phyloP scores from a whole-genome alignment of 495 filamentous ascomycete species.

The Podospora comata region DNA sequence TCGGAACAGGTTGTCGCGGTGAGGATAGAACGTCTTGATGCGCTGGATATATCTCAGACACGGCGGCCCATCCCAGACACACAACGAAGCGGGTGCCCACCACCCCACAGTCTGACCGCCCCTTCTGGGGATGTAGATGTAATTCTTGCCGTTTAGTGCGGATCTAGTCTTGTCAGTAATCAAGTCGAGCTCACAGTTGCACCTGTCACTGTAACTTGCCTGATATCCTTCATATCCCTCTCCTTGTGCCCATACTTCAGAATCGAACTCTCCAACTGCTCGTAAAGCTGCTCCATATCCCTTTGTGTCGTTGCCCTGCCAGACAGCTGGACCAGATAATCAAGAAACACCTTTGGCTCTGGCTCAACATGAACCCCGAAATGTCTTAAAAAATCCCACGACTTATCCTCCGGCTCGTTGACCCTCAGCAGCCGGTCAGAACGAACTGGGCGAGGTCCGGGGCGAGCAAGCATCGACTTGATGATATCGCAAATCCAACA shows the following conservation, averaged over 20 bases:
- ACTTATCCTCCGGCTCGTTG: not conserved
- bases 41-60: not conserved
- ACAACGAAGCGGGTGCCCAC: not conserved
- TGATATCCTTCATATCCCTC: not conserved
- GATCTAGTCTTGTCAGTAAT: not conserved
- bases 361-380: not conserved
- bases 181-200: not conserved
- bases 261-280: not conserved
- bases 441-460: not conserved
- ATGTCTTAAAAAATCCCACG: not conserved
- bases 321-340: not conserved
- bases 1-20: not conserved
- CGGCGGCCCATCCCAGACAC: not conserved
- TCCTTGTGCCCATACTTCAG: not conserved
- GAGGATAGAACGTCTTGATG: not conserved
- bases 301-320: not conserved
- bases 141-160: not conserved
- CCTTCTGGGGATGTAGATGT: not conserved
- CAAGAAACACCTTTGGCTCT: not conserved
- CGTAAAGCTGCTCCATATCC: not conserved
- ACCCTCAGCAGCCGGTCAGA: not conserved
- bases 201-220: not conserved
- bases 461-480: not conserved
- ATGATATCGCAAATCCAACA: not conserved
- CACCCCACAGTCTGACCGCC: not conserved